Conservation (phyloP, 257 asterid species). For the Solanum tarijense region DNA sequence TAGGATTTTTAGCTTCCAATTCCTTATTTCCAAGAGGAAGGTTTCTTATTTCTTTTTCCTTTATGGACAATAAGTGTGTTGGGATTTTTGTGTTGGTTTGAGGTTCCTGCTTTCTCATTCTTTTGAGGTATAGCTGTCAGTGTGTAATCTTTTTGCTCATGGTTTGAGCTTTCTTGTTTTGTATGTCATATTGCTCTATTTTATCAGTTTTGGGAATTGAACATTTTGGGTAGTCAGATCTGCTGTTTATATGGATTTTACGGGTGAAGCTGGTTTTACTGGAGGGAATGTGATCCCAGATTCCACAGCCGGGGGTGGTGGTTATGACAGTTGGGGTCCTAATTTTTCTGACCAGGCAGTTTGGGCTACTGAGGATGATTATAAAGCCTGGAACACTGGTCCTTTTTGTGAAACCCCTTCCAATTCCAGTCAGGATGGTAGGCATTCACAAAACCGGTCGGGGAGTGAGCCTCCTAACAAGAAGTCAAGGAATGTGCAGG, state of each 20-base stretch:
- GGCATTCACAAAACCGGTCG: slow-evolving; percentile 29
- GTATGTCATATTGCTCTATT: background rate
- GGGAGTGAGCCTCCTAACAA: slow-evolving; percentile 52
- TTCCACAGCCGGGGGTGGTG: slow-evolving; percentile 6
- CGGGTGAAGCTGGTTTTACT: background rate
- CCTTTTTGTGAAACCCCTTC: slow-evolving; percentile 29
- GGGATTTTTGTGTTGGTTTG: background rate
- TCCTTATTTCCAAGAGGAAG: background rate
- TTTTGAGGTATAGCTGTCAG: background rate
- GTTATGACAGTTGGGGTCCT: slow-evolving; percentile 45
- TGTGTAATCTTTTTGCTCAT: background rate
- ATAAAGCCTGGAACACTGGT: slow-evolving; percentile 46
- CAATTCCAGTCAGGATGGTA: slow-evolving; percentile 42
- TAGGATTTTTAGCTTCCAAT: background rate
- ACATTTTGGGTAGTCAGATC: background rate
- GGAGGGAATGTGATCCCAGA: background rate
- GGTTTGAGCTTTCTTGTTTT: background rate
- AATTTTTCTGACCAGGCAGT: slow-evolving; percentile 34
- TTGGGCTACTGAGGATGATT: slow-evolving; percentile 75
- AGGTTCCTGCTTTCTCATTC: background rate
- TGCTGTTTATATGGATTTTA: background rate
- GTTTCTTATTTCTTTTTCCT: background rate
- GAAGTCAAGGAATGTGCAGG: slow-evolving; percentile 37
- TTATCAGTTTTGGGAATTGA: background rate
- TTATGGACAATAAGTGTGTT: background rate